These are phyloP conservation scores for Fragilaria crotonensis DNA, from an alignment of 108 stramenopile genomes.

Conservation along the genomic window DNA sequence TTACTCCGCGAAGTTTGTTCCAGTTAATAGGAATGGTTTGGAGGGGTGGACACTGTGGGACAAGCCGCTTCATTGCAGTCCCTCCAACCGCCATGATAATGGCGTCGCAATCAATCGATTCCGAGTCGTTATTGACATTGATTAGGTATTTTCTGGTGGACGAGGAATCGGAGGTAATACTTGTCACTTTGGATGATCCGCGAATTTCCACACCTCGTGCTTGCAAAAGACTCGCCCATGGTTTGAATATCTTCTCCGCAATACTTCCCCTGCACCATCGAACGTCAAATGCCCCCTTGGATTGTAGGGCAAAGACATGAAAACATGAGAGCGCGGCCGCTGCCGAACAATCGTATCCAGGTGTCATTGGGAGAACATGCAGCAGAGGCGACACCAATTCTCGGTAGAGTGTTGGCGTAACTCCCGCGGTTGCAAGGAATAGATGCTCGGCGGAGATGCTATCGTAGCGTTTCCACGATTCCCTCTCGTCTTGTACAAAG, in stretches of 20 bases:
- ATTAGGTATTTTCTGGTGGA: constrained; percentile 6
- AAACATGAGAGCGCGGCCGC: constrained; percentile 84
- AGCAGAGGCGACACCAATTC: constrained; percentile 74
- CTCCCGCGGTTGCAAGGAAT: constrained; percentile 52
- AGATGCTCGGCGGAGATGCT: constrained; percentile 57
- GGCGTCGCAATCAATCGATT: constrained; percentile 53
- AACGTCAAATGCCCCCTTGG: constrained; percentile 81
- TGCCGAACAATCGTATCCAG: constrained; percentile 75
- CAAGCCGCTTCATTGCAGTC: constrained; percentile 38
- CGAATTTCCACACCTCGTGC: constrained; percentile 39
- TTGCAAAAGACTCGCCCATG: constrained; percentile 50
- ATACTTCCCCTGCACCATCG: constrained; percentile 74
- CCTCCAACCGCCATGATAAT: constrained; percentile 76
- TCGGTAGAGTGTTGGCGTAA: constrained; percentile 43
- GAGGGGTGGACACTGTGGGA: constrained; percentile 40
- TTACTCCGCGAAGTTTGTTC: constrained; percentile 68
- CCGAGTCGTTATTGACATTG: constrained; percentile 11
- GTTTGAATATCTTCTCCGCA: constrained; percentile 65
- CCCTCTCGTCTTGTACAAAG: constrained; percentile 64
- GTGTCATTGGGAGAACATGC: constrained; percentile 78
- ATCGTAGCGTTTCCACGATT: constrained; percentile 66
- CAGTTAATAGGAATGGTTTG: constrained; percentile 30
- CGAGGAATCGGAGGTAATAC: constrained; percentile 13
- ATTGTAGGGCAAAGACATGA: constrained; percentile 81
- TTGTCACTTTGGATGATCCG: constrained; percentile 48